Evolutionary conservation across 179 eudicot genomes (phyloP), one percentile per base, ranked within the genome.

Genomic region (Camellia oleifera): DNA sequence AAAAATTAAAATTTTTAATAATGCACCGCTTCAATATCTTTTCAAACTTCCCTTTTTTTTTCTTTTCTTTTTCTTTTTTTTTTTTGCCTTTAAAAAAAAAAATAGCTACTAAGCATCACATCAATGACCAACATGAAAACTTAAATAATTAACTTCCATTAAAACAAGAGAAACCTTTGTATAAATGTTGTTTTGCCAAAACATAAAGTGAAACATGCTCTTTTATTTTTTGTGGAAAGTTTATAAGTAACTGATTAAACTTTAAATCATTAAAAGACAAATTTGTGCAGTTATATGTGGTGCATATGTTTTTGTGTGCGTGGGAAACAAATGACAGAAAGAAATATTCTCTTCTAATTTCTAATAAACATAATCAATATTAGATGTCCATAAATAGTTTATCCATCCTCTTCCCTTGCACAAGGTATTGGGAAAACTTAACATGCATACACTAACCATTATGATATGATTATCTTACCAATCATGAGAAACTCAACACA

Each of bases 401-500:
- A 8, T 48, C 18, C 60, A 76, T 48, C 46, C 61, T 6, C 48
- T 23, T 63, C 18, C 66, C n/a, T 50, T 76, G 3, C 8, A 12
- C 7, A 44, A 62, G 48, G 8, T 48, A 64, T 13, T 26, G 60
- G 0, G 3, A 5, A 76, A 61, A 18, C 18, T 44, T 20, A 62
- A 26, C 77, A 48, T 18, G 69, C 17, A 44, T 44, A 44, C 0
- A 18, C 23, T 76, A 46, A 44, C 57, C 46, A 52, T 45, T 52
- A 23, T 72, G 75, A 18, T 52, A 20, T 42, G 32, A 42, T 32
- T 53, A 17, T 68, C 40, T 52, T 42, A 71, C 56, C 11, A 78
- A 56, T 44, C 10, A 54, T 26, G 32, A 48, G 23, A 69, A 53
- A 81, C 46, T 77, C 52, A 15, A 20, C 72, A 69, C 44, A 71